A percentile compares a stretch with the other conserved stretches of the same genome.
phyloP scores from a whole-genome alignment of 2,329 filamentous ascomycete species.

The Xylaria sp. region DNA sequence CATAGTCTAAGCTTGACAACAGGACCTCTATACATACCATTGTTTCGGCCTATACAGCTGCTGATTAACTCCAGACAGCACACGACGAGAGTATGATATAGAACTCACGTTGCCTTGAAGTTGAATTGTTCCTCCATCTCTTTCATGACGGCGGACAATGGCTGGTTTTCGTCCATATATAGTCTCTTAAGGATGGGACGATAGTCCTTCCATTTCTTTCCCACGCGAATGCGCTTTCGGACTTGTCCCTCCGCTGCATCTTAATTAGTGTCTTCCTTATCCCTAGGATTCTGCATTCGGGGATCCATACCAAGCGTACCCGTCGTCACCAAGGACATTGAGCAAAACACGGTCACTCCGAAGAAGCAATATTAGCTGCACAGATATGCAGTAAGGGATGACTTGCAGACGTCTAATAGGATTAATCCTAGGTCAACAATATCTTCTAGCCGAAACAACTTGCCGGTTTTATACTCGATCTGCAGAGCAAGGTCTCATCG shows the following conservation, averaged over 20 bases:
- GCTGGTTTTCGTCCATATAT: slow-evolving; percentile 24
- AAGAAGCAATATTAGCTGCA: not conserved
- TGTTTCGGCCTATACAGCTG: slow-evolving; percentile 10
- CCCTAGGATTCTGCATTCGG: not conserved
- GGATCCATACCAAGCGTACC: not conserved
- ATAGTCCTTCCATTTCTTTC: slow-evolving; percentile 20
- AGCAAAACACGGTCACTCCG: not conserved
- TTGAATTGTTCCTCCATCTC: slow-evolving; percentile 22
- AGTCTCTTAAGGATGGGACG: slow-evolving; percentile 3
- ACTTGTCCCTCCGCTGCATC: not conserved
- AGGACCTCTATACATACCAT: slow-evolving; percentile 23
- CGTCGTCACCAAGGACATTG: not conserved
- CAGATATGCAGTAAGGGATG: not conserved
- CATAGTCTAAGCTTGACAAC: not conserved
- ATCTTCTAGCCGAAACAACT: not conserved
- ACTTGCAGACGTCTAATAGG: not conserved
- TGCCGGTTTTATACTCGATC: slow-evolving; percentile 7
- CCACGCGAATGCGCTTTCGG: not conserved
- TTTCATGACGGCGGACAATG: slow-evolving; percentile 27
- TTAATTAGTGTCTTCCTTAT: not conserved
- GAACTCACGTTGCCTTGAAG: slow-evolving; percentile 36
- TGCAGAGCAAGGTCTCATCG: not conserved
- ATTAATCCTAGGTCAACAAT: not conserved
- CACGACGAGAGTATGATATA: not conserved
- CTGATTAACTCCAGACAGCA: not conserved